These are phyloP conservation scores for Trichoderma erinaceum DNA, from an alignment of 495 filamentous ascomycete species.

Conservation along the genomic window DNA sequence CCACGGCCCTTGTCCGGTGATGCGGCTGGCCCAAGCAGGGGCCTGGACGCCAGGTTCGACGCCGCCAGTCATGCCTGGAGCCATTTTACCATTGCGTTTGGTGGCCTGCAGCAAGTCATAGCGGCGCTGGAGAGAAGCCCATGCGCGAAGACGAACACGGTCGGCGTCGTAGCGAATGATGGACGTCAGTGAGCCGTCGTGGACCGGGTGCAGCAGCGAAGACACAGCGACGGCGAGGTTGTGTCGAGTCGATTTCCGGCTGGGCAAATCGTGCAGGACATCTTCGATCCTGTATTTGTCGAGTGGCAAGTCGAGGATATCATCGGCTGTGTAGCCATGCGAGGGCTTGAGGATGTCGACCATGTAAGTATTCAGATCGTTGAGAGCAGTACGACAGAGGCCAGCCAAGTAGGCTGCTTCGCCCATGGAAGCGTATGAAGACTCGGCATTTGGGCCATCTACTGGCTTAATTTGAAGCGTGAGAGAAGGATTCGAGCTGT, in stretches of 20 bases:
- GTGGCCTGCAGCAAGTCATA: conserved; percentile 14
- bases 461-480: background rate
- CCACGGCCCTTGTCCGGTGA: conserved; percentile 16
- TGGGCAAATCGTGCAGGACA: conserved; percentile 11
- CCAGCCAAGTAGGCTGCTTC: conserved; percentile 2
- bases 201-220: conserved; percentile 12
- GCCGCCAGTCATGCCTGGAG: conserved; percentile 5
- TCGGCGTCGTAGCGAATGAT: conserved; percentile 16
- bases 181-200: conserved; percentile 5
- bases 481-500: background rate
- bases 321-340: conserved; percentile 10
- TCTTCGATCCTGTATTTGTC: background rate
- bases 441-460: background rate
- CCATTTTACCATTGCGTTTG: conserved; percentile 3
- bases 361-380: background rate
- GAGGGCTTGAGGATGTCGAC: conserved; percentile 1
- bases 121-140: conserved; percentile 12
- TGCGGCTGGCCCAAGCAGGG: conserved; percentile 8
- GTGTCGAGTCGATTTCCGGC: conserved; percentile 13
- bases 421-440: conserved; percentile 9
- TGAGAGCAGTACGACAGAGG: conserved; percentile 13
- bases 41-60: conserved; percentile 13
- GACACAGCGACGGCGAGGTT: conserved; percentile 9
- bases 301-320: conserved; percentile 16
- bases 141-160: conserved; percentile 15